Conservation (phyloP, 495 filamentous ascomycete species). For the Xylaria nigripes region DNA sequence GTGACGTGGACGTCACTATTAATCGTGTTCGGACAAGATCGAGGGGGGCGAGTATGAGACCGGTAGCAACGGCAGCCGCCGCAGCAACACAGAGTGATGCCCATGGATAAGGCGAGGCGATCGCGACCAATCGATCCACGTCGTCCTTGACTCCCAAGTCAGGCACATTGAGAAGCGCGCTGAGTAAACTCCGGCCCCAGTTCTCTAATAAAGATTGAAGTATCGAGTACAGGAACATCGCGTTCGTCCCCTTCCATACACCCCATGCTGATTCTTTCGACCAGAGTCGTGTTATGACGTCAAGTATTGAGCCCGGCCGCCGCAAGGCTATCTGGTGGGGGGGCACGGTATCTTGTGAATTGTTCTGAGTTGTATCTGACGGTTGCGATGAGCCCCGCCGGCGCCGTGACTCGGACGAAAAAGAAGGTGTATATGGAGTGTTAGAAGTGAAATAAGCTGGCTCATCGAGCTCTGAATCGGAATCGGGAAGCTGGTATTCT, state of each 20-base stretch:
- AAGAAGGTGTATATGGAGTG: slow-evolving; percentile 52
- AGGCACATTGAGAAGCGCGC: slow-evolving; percentile 74
- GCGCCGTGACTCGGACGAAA: slow-evolving; percentile 35
- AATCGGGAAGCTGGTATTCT: slow-evolving; percentile 33
- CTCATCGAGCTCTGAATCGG: slow-evolving; percentile 70
- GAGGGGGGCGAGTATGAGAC: slow-evolving; percentile 71
- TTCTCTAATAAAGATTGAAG: slow-evolving; percentile 78
- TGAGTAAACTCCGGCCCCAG: slow-evolving; percentile 75
- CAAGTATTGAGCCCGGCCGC: slow-evolving; percentile 63
- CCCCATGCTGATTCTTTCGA: slow-evolving; percentile 82
- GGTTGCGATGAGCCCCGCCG: slow-evolving; percentile 26
- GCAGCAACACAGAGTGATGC: slow-evolving; percentile 71
- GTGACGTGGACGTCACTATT: slow-evolving; percentile 69
- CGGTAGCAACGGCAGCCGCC: slow-evolving; percentile 70
- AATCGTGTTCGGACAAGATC: slow-evolving; percentile 87
- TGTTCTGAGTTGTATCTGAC: slow-evolving; percentile 18
- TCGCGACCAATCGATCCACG: slow-evolving; percentile 41
- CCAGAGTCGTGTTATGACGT: slow-evolving; percentile 79
- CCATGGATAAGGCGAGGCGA: slow-evolving; percentile 65
- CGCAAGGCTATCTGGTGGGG: slow-evolving; percentile 61
- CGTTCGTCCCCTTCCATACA: slow-evolving; percentile 88
- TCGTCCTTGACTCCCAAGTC: slow-evolving; percentile 59
- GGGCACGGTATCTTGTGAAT: slow-evolving; percentile 23
- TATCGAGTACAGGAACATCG: slow-evolving; percentile 80
- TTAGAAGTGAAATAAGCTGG: slow-evolving; percentile 77